A percentile compares a stretch with the other conserved stretches of the same genome.
Evolutionary conservation across 176 grass and related monocot genomes (phyloP).

Genomic region (Ampelocalamus luodianensis): DNA sequence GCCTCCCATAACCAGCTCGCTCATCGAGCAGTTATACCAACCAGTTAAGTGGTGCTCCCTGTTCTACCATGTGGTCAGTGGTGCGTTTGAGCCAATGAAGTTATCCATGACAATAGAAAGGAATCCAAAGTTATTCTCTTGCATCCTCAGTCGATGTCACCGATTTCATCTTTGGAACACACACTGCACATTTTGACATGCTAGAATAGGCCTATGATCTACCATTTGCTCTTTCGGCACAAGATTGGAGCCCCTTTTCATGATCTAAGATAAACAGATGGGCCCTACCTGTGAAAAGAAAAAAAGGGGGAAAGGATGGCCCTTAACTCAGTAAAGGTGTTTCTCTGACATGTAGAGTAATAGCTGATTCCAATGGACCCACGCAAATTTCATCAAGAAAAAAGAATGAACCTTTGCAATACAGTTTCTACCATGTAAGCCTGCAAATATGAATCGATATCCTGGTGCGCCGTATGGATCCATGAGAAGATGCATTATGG

Average conservation of each 20-base stretch:
- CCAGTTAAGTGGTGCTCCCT: background rate
- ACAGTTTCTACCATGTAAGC: background rate
- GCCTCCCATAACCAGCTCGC: too few relatives aligned
- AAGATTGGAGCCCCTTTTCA: conserved; percentile 39
- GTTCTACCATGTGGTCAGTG: conserved; percentile 11
- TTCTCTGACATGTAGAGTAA: conserved; percentile 8
- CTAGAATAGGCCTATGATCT: conserved; percentile 38
- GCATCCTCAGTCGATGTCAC: background rate
- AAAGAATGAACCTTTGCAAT: background rate
- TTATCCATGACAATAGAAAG: conserved; percentile 6
- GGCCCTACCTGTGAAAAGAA: conserved; percentile 32
- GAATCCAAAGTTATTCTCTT: conserved; percentile 1
- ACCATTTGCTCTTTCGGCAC: conserved; percentile 43
- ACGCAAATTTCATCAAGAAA: background rate
- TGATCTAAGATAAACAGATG: conserved; percentile 33
- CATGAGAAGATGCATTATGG: background rate
- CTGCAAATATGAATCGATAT: background rate
- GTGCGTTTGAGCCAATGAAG: conserved; percentile 16
- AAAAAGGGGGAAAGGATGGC: conserved; percentile 17
- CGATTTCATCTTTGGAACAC: conserved; percentile 19
- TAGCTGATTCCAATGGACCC: background rate
- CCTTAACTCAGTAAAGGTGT: conserved; percentile 37
- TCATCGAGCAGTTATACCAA: too few relatives aligned
- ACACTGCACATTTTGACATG: conserved; percentile 29
- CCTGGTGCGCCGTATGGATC: background rate